Evolutionary conservation across 2,329 filamentous ascomycete species (phyloP).

Genomic region (Stachybotrys chartarum): DNA sequence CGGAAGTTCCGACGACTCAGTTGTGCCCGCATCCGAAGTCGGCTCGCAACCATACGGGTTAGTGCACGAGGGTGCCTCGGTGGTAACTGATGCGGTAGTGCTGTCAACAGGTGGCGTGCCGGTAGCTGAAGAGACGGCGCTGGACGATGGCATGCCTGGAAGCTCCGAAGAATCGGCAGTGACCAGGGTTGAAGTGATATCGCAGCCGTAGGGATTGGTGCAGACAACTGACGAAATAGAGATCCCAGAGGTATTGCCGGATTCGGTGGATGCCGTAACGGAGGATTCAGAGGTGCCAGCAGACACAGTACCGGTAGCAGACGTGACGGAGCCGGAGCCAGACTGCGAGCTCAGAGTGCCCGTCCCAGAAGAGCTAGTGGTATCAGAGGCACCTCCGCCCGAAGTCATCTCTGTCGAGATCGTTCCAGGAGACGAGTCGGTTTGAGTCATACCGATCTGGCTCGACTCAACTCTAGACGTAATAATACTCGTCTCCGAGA

Average conservation of each 20-base stretch:
- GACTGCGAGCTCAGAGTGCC: background rate
- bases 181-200: background rate
- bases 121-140: background rate
- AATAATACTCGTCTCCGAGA: background rate
- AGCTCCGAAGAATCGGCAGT: background rate
- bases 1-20: background rate
- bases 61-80: background rate
- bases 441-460: background rate
- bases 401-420: too few relatives aligned
- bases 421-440: too few relatives aligned
- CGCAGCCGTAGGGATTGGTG: slow-evolving; percentile 6
- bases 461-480: background rate
- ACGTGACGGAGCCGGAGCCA: background rate
- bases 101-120: background rate
- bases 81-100: background rate
- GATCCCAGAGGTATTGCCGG: background rate
- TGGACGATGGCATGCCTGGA: background rate
- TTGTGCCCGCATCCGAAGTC: background rate
- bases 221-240: slow-evolving; percentile 4
- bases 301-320: background rate
- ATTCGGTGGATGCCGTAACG: background rate
- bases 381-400: too few relatives aligned
- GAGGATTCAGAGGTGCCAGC: background rate
- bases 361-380: background rate
- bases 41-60: background rate